Evolutionary conservation across 208 protist genomes (phyloP).

Genomic region (Leishmania martiniquensis): DNA sequence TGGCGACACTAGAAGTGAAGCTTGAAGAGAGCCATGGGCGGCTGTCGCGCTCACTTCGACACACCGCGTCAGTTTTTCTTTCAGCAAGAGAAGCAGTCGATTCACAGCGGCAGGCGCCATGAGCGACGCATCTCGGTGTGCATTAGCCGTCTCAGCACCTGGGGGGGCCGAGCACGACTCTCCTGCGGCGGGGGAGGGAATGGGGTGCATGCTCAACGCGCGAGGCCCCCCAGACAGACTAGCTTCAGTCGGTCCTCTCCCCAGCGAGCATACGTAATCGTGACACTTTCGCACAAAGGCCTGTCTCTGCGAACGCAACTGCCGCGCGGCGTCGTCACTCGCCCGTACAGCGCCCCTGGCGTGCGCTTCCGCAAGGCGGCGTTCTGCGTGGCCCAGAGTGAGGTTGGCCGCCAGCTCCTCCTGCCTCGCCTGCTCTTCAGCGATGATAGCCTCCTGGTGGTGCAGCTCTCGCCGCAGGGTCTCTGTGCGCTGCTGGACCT

Average conservation of each 20-base stretch:
- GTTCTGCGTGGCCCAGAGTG: background rate
- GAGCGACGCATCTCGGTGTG: background rate
- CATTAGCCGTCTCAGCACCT: background rate
- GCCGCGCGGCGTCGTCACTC: background rate
- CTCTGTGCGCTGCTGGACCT: slow-evolving; percentile 19
- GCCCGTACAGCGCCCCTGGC: slow-evolving; percentile 9
- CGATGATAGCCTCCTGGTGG: slow-evolving; percentile 3
- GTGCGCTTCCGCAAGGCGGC: background rate
- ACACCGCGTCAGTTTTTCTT: slow-evolving; percentile 9
- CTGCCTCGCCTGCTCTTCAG: slow-evolving; percentile 12
- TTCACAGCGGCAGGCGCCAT: slow-evolving; percentile 4
- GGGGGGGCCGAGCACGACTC: background rate
- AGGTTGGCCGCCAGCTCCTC: background rate
- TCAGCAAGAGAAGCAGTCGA: slow-evolving; percentile 5
- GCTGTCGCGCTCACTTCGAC: background rate
- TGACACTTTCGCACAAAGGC: slow-evolving; percentile 5
- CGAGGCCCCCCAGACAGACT: no score
- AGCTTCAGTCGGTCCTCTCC: background rate
- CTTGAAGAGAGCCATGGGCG: no score
- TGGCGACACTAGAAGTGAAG: background rate
- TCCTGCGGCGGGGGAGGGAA: background rate
- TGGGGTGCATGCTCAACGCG: background rate
- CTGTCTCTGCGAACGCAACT: background rate
- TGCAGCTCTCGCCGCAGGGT: slow-evolving; percentile 3
- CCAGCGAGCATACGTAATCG: background rate